These are phyloP conservation scores for Escallonia rubra DNA, from an alignment of 129 eudicot species.

Conservation along the genomic window DNA sequence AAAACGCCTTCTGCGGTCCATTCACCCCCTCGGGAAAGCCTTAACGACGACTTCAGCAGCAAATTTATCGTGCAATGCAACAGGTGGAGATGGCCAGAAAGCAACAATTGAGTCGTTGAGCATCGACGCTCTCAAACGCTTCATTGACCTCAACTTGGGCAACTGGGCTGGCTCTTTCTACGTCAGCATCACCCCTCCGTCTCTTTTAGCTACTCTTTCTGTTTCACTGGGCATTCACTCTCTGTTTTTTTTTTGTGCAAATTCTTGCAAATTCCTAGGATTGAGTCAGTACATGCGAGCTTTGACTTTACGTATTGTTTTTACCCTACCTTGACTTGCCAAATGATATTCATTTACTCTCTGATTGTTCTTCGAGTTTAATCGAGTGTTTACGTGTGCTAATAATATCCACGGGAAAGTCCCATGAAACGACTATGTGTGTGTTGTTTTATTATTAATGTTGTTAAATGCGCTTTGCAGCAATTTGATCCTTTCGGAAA, in stretches of 20 bases:
- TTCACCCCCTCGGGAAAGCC: constrained; percentile 7
- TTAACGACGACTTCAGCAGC: constrained; percentile 9
- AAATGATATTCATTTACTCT: too few relatives aligned
- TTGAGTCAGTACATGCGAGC: too few relatives aligned
- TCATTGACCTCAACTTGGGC: constrained; percentile 82
- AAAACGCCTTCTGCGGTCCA: constrained; percentile 23
- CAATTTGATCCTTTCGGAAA: constrained; percentile 75
- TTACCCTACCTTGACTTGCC: too few relatives aligned
- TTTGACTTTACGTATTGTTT: too few relatives aligned
- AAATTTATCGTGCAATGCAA: constrained; percentile 26
- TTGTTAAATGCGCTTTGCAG: constrained; percentile 29
- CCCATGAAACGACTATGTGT: too few relatives aligned
- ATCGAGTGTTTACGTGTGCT: not conserved
- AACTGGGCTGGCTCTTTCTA: constrained; percentile 86
- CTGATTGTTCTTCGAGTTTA: too few relatives aligned
- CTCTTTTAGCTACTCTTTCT: not conserved
- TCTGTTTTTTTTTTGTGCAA: not conserved
- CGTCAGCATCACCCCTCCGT: constrained; percentile 27
- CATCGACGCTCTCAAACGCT: constrained; percentile 53
- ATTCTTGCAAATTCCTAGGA: too few relatives aligned
- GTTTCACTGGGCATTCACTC: not conserved
- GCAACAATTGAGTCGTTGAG: constrained; percentile 28
- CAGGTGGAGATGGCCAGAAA: constrained; percentile 16
- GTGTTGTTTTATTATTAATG: not conserved
- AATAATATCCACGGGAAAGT: not conserved